Conservation (phyloP, 768 basidiomycete species). For the Sporobolomyces phaffii region DNA sequence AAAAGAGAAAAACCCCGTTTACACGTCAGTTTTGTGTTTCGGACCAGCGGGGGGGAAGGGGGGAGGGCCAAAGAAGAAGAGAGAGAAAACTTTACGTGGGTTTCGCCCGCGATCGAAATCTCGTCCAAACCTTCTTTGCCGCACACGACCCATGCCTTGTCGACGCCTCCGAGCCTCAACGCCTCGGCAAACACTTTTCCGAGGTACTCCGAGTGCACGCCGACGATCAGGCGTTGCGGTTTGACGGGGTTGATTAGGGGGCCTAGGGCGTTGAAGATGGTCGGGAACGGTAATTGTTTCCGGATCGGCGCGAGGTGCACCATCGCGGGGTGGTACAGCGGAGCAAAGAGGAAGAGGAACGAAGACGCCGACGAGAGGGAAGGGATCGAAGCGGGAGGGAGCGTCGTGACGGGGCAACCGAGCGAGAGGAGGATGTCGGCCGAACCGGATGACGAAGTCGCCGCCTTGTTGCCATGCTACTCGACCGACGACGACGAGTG, state of each 20-base stretch:
- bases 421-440: slow-evolving; percentile 85
- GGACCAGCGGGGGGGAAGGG: neutral
- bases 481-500: too few relatives aligned
- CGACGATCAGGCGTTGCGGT: slow-evolving; percentile 83
- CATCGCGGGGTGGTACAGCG: slow-evolving; percentile 84
- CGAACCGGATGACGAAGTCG: slow-evolving; percentile 88
- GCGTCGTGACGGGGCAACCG: slow-evolving; percentile 58
- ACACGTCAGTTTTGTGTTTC: neutral
- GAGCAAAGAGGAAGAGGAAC: slow-evolving; percentile 88
- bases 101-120: slow-evolving; percentile 87
- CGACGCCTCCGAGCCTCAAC: slow-evolving; percentile 64
- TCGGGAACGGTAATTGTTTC: slow-evolving; percentile 81
- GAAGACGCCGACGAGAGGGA: slow-evolving; percentile 59
- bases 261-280: slow-evolving; percentile 91
- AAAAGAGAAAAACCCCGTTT: too few relatives aligned
- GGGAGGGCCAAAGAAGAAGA: neutral
- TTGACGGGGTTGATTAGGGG: slow-evolving; percentile 86
- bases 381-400: slow-evolving; percentile 53
- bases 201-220: slow-evolving; percentile 74
- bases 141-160: slow-evolving; percentile 84
- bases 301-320: slow-evolving; percentile 76
- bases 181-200: slow-evolving; percentile 75
- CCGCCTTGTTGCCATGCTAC: slow-evolving; percentile 74
- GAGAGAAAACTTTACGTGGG: slow-evolving; percentile 58
- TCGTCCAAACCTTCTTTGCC: slow-evolving; percentile 88